Evolutionary conservation across 164 flowering plant genomes (phyloP), one percentile per base, ranked within the genome.

Genomic region (Kingdonia uniflora): DNA sequence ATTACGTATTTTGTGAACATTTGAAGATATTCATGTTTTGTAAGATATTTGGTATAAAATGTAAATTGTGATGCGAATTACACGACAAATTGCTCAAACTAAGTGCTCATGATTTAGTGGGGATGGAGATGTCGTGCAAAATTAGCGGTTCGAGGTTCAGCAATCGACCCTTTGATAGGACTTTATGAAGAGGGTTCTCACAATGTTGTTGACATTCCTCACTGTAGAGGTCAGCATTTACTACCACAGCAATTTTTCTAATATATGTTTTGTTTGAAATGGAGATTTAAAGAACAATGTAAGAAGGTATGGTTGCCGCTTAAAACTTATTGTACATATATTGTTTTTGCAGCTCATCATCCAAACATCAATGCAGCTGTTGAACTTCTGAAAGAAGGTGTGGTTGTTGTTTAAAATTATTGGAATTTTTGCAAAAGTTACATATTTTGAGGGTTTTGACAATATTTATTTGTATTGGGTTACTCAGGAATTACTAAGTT

Each of bases 121-220:
- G 95, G 80, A 56, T 87, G 98, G 98, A 74, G 96, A 66, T 85
- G 96, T 42, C 96, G 96, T 0, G 99, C 99, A 11, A 92, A 92
- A 65, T 74, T 92, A 33, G 99, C 94, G 0, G 82, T 92, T 54
- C 83, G 96, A 17, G 99, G 99, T 39, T 73, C 94, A 19, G 70
- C 87, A 2, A 24, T 1, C 16, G 68, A 68, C 48, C 96, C 98
- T 50, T 47, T 75, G 56, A 77, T 87, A 54, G 98, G 98, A 10
- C 81, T 87, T 20, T 87, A 92, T 62, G 57, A 84, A 71, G 96
- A 85, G 71, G 94, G 96, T 20, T 81, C 90, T 45, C 96, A 92
- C 53, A 72, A 74, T 65, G 82, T 79, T 12, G 88, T 84, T 6
- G 95, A 87, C 61, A 92, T 92, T 64, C 98, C 96, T 29, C 57